These are phyloP conservation scores for Tremellales sp. DNA, from an alignment of 1,284 basidiomycete genomes.

Conservation along the genomic window DNA sequence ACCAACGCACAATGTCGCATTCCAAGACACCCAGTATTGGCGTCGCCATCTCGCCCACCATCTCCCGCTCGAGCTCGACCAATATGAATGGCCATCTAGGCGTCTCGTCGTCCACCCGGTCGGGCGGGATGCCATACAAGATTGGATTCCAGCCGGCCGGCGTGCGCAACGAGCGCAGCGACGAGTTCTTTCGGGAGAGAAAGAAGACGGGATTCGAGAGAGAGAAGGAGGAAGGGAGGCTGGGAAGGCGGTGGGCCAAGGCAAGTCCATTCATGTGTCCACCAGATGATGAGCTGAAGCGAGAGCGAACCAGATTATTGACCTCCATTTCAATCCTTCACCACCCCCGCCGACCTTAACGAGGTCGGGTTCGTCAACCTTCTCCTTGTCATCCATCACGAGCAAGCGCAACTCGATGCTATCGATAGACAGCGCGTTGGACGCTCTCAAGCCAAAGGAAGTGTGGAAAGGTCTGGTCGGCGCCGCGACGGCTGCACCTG, in stretches of 20 bases:
- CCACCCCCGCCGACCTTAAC: slow-evolving; percentile 17
- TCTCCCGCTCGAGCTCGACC: slow-evolving; percentile 25
- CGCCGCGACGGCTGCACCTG: slow-evolving; percentile 60
- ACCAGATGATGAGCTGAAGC: not conserved
- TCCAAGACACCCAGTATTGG: too few species aligned
- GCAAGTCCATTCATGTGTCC: slow-evolving; percentile 24
- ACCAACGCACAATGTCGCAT: slow-evolving; percentile 7
- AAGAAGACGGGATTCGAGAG: slow-evolving; percentile 57
- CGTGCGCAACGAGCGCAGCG: slow-evolving; percentile 65
- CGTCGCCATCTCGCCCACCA: slow-evolving; percentile 8
- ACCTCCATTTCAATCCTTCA: slow-evolving; percentile 67
- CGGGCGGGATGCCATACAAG: slow-evolving; percentile 57
- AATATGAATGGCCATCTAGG: slow-evolving; percentile 9
- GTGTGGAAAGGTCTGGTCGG: slow-evolving; percentile 54
- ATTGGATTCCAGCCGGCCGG: slow-evolving; percentile 79
- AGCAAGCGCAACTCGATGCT: slow-evolving; percentile 27
- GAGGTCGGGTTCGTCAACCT: slow-evolving; percentile 29
- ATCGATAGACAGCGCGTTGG: slow-evolving; percentile 35
- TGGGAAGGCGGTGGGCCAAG: slow-evolving; percentile 78
- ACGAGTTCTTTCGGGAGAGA: slow-evolving; percentile 66
- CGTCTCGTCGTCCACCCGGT: slow-evolving; percentile 11
- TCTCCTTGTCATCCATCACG: slow-evolving; percentile 19
- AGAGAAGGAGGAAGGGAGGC: slow-evolving; percentile 70
- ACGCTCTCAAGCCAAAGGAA: slow-evolving; percentile 43
- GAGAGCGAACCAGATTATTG: slow-evolving; percentile 57